Evolutionary conservation across 1,284 basidiomycete species (phyloP).

Genomic region (Cystobasidium sp.): DNA sequence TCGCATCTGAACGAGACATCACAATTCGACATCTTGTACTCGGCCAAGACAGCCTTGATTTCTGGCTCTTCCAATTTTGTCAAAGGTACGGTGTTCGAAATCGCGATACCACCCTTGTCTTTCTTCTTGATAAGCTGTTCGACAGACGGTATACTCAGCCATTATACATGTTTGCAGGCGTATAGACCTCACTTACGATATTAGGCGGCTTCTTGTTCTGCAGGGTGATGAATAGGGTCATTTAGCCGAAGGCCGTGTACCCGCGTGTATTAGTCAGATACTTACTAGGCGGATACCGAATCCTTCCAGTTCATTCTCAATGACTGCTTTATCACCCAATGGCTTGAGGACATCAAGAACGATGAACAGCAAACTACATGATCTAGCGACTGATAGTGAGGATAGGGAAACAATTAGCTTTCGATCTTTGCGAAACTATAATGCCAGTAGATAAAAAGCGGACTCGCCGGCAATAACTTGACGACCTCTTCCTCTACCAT

Average conservation of each 20-base stretch:
- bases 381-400: constrained; percentile 76
- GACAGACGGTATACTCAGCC: not conserved
- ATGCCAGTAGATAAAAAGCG: not conserved
- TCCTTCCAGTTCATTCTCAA: constrained; percentile 91
- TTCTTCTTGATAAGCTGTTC: constrained; percentile 67
- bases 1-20: constrained; percentile 92
- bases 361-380: constrained; percentile 98
- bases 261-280: constrained; percentile 52
- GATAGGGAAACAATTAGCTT: not conserved
- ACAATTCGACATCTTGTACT: constrained; percentile 85
- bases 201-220: constrained; percentile 94
- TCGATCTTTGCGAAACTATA: not conserved
- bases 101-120: constrained; percentile 84
- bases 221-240: constrained; percentile 64
- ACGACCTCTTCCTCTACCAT: constrained; percentile 95
- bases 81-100: constrained; percentile 95
- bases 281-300: constrained; percentile 65
- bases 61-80: constrained; percentile 95
- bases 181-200: constrained; percentile 60
- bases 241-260: constrained; percentile 56
- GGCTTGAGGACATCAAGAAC: constrained; percentile 98
- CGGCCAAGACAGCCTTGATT: constrained; percentile 92
- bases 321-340: constrained; percentile 87
- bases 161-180: not conserved
- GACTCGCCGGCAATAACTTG: constrained; percentile 86